Percentiles rank a stretch among this genome's conserved stretches.
Conservation (phyloP, 2,329 filamentous ascomycete species). For the Monilinia fructigena region DNA sequence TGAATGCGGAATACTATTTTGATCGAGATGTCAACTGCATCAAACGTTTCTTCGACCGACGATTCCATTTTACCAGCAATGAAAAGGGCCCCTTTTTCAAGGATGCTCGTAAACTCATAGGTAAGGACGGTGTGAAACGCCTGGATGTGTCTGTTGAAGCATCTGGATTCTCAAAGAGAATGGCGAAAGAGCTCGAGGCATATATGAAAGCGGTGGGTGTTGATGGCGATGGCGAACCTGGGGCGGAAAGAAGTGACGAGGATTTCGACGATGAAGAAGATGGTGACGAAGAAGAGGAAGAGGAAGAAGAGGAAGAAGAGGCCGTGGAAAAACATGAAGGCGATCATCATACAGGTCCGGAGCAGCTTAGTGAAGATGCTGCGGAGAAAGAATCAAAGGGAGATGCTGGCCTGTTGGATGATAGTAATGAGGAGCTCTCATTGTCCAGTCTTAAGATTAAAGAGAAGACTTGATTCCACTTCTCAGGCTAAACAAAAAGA, state of each 20-base stretch:
- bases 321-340: not conserved
- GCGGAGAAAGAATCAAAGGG: not conserved
- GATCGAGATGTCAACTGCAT: slow-evolving; percentile 94
- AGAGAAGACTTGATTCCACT: slow-evolving; percentile 36
- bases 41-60: slow-evolving; percentile 86
- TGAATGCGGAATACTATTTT: slow-evolving; percentile 95
- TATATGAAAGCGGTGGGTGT: slow-evolving; percentile 76
- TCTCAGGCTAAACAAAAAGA: not conserved
- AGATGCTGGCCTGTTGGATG: not conserved
- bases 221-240: slow-evolving; percentile 45
- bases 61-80: slow-evolving; percentile 83
- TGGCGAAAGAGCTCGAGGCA: slow-evolving; percentile 87
- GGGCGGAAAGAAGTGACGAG: slow-evolving; percentile 38
- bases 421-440: slow-evolving; percentile 25
- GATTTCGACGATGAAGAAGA: slow-evolving; percentile 42
- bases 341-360: not conserved
- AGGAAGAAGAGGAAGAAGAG: slow-evolving; percentile 39
- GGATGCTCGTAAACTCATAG: slow-evolving; percentile 74
- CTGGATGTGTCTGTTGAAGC: slow-evolving; percentile 88
- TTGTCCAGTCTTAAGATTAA: slow-evolving; percentile 34
- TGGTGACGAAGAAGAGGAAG: slow-evolving; percentile 40
- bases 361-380: not conserved
- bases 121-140: slow-evolving; percentile 62
- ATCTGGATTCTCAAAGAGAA: slow-evolving; percentile 94
- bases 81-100: slow-evolving; percentile 81